These are phyloP conservation scores for Dipteronia sinensis DNA, from an alignment of 345 rosid genomes.

Conservation along the genomic window DNA sequence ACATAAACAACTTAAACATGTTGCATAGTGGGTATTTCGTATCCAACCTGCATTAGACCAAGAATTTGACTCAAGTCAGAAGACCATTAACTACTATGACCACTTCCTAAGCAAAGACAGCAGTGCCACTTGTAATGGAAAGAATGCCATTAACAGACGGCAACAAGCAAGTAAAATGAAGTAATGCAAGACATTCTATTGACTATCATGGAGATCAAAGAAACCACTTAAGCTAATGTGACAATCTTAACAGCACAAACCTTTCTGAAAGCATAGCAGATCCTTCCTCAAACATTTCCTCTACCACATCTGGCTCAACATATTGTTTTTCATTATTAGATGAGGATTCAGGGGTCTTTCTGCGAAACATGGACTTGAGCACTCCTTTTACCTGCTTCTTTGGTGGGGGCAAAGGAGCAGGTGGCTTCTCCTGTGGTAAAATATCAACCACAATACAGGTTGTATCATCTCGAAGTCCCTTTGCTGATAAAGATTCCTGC, in stretches of 20 bases:
- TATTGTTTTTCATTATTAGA: slow-evolving; percentile 68
- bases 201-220: slow-evolving; percentile 1
- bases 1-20: slow-evolving; percentile 91
- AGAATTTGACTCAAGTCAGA: slow-evolving; percentile 19
- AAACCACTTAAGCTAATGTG: slow-evolving; percentile 13
- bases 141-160: neutral
- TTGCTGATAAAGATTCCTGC: slow-evolving; percentile 82
- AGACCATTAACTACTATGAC: neutral
- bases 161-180: neutral
- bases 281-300: slow-evolving; percentile 92
- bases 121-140: slow-evolving; percentile 1
- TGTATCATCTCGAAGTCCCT: slow-evolving; percentile 98
- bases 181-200: neutral
- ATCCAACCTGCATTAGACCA: slow-evolving; percentile 69
- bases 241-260: slow-evolving; percentile 48
- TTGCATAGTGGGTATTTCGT: slow-evolving; percentile 95
- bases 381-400: slow-evolving; percentile 84
- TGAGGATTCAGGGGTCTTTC: slow-evolving; percentile 69
- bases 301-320: slow-evolving; percentile 78
- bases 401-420: slow-evolving; percentile 62
- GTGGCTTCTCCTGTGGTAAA: slow-evolving; percentile 76
- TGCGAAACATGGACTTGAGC: slow-evolving; percentile 86
- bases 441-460: slow-evolving; percentile 97
- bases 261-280: slow-evolving; percentile 98
- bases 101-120: neutral